A percentile compares a stretch with the other conserved stretches of the same genome.
Evolutionary conservation across 139 green algal genomes (phyloP).

Genomic region (Micromonas pusilla): DNA sequence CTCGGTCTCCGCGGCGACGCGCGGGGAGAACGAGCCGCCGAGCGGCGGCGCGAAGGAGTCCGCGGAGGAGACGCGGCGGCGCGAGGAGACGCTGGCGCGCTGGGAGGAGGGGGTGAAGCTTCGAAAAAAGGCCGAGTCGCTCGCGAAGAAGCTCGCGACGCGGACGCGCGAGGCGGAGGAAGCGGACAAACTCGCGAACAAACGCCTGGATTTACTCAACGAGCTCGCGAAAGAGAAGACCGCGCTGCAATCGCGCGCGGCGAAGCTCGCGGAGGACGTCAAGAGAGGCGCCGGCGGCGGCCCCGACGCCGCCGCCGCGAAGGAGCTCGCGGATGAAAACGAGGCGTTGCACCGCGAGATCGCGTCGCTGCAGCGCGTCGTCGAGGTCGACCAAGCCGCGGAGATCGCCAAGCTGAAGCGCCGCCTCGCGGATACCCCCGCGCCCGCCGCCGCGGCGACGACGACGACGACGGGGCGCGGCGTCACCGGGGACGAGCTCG

Average conservation of each 20-base stretch:
- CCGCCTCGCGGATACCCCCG: not conserved
- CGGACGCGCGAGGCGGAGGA: not conserved
- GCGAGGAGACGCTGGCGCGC: not conserved
- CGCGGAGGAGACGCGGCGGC: not conserved
- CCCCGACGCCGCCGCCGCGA: not conserved
- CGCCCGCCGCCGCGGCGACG: not conserved
- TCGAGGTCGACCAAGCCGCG: not conserved
- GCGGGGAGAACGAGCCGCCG: not conserved
- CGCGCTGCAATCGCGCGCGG: not conserved
- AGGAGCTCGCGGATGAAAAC: not conserved
- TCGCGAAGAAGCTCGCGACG: not conserved
- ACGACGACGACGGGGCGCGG: not conserved
- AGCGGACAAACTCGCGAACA: not conserved
- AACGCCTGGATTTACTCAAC: not conserved
- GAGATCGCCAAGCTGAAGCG: not conserved
- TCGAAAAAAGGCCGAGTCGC: not conserved
- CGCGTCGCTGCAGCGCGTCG: not conserved
- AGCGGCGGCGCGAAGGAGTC: not conserved
- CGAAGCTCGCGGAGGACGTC: not conserved
- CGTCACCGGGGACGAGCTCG: too few relatives aligned
- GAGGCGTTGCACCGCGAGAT: not conserved
- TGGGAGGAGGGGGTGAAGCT: slow-evolving; percentile 12
- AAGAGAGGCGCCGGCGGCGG: not conserved
- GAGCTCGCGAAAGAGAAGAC: not conserved
- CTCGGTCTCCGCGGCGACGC: not conserved